Conservation (phyloP, 2,329 filamentous ascomycete genomes). For the Hypoxylon sp. region DNA sequence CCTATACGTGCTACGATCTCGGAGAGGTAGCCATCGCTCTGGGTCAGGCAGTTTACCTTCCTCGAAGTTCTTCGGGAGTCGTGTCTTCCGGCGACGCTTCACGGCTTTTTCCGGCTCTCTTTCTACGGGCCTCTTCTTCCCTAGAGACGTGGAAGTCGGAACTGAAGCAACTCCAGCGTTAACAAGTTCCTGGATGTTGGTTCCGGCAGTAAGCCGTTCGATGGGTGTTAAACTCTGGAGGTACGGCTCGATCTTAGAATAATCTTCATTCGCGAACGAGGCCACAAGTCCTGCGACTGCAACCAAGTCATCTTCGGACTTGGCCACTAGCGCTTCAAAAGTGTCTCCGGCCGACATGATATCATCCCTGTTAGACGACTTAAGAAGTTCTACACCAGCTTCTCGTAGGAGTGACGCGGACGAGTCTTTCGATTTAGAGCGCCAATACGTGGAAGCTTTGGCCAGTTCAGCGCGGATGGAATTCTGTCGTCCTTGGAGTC, state of each 20-base stretch:
- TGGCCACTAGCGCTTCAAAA: conserved; percentile 78
- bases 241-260: conserved; percentile 68
- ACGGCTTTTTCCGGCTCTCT: conserved; percentile 59
- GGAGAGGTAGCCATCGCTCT: conserved; percentile 92
- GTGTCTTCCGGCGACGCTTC: conserved; percentile 69
- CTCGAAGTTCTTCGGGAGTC: conserved; percentile 80
- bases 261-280: conserved; percentile 76
- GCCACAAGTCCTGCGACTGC: conserved; percentile 89
- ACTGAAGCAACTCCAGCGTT: conserved; percentile 73
- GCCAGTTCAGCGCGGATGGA: conserved; percentile 81
- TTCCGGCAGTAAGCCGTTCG: conserved; percentile 70
- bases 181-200: conserved; percentile 75
- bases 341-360: conserved; percentile 80
- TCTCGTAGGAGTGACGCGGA: conserved; percentile 80
- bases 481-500: conserved; percentile 78
- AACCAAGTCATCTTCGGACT: conserved; percentile 76
- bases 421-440: conserved; percentile 67
- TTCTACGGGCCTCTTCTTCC: conserved; percentile 66
- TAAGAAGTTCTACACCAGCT: conserved; percentile 85
- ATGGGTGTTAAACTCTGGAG: conserved; percentile 73
- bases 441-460: conserved; percentile 87
- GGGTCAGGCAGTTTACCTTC: conserved; percentile 86
- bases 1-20: conserved; percentile 88
- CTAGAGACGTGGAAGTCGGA: conserved; percentile 58
- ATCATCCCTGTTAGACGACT: conserved; percentile 79